Conservation (phyloP, 2,329 filamentous ascomycete species). For the Penicillium occitanis region DNA sequence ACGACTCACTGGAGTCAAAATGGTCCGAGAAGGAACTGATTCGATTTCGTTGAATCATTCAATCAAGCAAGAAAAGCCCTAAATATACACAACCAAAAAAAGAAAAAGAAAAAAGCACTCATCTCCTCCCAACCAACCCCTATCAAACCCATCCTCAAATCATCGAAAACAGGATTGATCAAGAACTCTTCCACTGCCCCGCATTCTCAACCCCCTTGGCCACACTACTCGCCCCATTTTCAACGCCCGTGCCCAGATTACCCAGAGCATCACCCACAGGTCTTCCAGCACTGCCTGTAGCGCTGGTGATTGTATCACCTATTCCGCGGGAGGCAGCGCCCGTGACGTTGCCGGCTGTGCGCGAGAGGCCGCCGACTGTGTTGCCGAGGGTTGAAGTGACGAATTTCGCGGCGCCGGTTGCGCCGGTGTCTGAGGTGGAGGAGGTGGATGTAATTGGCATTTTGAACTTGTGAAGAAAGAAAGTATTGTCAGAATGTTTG, state of each 20-base stretch:
- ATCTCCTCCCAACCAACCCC: not conserved
- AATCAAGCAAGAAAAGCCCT: not conserved
- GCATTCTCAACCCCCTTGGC: conserved; percentile 59
- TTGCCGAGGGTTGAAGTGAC: conserved; percentile 58
- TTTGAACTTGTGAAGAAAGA: not conserved
- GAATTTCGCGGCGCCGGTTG: conserved; percentile 55
- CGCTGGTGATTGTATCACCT: conserved; percentile 56
- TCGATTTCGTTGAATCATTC: not conserved
- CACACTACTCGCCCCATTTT: conserved; percentile 52
- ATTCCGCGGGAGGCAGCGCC: conserved; percentile 59
- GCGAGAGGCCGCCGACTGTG: conserved; percentile 54
- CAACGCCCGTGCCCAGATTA: conserved; percentile 55
- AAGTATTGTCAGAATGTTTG: no score
- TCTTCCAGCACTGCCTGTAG: conserved; percentile 55
- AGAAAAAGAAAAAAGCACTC: not conserved
- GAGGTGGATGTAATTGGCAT: not conserved
- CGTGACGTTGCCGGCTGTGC: conserved; percentile 55
- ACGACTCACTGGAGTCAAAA: not conserved
- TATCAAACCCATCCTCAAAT: not conserved
- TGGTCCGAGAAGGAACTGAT: not conserved
- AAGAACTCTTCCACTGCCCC: conserved; percentile 50
- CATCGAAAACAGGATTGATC: not conserved
- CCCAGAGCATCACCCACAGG: conserved; percentile 58
- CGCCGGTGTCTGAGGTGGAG: conserved; percentile 35
- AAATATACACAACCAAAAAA: not conserved